Percentiles rank a stretch among this genome's conserved stretches.
Evolutionary conservation across 495 filamentous ascomycete genomes (phyloP).

Genomic region (Xylaria castorea): DNA sequence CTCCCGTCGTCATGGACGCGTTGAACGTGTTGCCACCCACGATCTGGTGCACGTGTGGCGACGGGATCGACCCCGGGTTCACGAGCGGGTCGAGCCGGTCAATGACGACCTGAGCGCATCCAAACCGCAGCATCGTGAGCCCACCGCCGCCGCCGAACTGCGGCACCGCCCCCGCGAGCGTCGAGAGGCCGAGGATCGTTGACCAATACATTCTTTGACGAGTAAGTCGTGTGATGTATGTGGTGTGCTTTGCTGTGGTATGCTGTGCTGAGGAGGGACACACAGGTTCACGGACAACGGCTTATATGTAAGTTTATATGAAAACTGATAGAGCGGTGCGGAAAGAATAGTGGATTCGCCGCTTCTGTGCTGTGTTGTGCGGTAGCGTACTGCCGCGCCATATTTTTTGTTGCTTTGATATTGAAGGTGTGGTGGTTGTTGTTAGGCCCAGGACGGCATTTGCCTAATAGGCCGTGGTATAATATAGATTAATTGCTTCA

Average conservation of each 20-base stretch:
- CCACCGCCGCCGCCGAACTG: constrained; percentile 44
- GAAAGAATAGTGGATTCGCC: background rate
- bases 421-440: background rate
- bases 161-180: constrained; percentile 47
- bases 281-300: background rate
- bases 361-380: background rate
- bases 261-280: background rate
- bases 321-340: background rate
- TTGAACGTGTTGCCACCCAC: constrained; percentile 56
- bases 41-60: constrained; percentile 53
- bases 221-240: background rate
- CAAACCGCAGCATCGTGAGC: constrained; percentile 56
- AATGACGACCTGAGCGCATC: constrained; percentile 52
- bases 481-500: constrained; percentile 18
- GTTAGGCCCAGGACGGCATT: constrained; percentile 16
- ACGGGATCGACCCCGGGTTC: constrained; percentile 49
- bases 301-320: constrained; percentile 9
- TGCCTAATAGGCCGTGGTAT: constrained; percentile 19
- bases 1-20: constrained; percentile 50
- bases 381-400: constrained; percentile 7
- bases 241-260: background rate
- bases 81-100: constrained; percentile 54
- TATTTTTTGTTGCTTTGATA: background rate
- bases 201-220: constrained; percentile 45
- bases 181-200: constrained; percentile 45